Conservation (phyloP, 2,329 filamentous ascomycete genomes). For the Mycosphaerella sp. region DNA sequence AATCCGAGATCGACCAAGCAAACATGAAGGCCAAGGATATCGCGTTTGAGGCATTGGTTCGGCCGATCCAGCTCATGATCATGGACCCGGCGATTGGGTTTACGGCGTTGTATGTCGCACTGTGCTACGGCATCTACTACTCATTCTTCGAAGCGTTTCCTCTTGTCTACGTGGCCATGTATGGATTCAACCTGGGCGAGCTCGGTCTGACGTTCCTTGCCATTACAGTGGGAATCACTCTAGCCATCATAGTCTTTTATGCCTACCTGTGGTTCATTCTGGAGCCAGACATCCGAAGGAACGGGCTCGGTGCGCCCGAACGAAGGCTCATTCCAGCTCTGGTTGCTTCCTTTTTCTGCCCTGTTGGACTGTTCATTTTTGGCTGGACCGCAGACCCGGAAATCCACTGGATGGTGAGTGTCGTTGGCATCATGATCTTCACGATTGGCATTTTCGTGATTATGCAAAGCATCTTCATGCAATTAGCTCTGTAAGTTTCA, state of each 20-base stretch:
- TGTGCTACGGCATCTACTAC: slow-evolving; percentile 35
- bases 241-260: slow-evolving; percentile 27
- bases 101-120: slow-evolving; percentile 30
- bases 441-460: slow-evolving; percentile 37
- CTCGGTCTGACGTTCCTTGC: slow-evolving; percentile 33
- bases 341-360: slow-evolving; percentile 25
- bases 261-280: slow-evolving; percentile 25
- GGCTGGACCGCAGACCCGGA: slow-evolving; percentile 28
- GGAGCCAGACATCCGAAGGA: slow-evolving; percentile 24
- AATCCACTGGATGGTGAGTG: slow-evolving; percentile 38
- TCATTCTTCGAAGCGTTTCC: slow-evolving; percentile 36
- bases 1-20: slow-evolving; percentile 59
- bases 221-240: slow-evolving; percentile 30
- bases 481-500: slow-evolving; percentile 33
- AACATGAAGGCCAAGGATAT: slow-evolving; percentile 46
- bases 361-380: slow-evolving; percentile 32
- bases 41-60: slow-evolving; percentile 51
- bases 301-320: slow-evolving; percentile 27
- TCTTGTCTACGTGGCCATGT: slow-evolving; percentile 38
- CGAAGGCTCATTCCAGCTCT: slow-evolving; percentile 28
- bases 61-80: slow-evolving; percentile 30
- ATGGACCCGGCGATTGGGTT: slow-evolving; percentile 33
- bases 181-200: slow-evolving; percentile 37
- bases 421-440: slow-evolving; percentile 41
- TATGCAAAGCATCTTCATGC: slow-evolving; percentile 41